Evolutionary conservation across 2,329 filamentous ascomycete species (phyloP), one percentile per base, ranked within the genome.

Genomic region (Cordyceps farinosa): DNA sequence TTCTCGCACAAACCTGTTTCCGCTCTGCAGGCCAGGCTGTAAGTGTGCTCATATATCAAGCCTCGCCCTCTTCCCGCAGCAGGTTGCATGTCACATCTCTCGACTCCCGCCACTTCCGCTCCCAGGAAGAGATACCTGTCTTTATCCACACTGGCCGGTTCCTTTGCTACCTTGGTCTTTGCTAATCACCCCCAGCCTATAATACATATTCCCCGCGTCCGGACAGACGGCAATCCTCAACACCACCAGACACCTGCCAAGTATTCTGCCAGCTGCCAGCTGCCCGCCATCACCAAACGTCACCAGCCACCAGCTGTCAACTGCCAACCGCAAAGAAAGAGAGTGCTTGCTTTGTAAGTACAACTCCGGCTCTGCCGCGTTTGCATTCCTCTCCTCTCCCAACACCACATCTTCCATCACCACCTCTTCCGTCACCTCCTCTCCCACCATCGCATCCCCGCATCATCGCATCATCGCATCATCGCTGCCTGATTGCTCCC

Each of bases 101-200:
- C 50, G 59, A 53, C 59, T 48, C 59, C 50, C 59, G 56, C 56
- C 56, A 22, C 55, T 38, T 48, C 44, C 56, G 42, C 40, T 34
- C 32, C 11, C 44, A 47, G 17, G 22, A 27, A 59, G 13, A 44
- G 29, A 47, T 38, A 59, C 45, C 55, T 40, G 55, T 40, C 58
- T 61, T 61, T 17, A n/a, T 60, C 36, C 47, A 40, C 45, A 36
- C 36, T 40, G 22, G 34, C 47, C 34, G 30, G 10, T 9, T 7
- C 11, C 29, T 15, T 56, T 34, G 30, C 15, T 5, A 10, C 32
- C 8, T 32, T 57, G 5, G 5, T n/a, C 42, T 47, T 40, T 59
- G 56, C 56, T 59, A 50, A 59, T 51, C 56, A 61, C 53, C 57
- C 52, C 57, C 48, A 52, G 57, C 57, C 47, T 59, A 60, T 44